phyloP scores from a whole-genome alignment of 768 basidiomycete genomes.

The Tricholoma sp. region DNA sequence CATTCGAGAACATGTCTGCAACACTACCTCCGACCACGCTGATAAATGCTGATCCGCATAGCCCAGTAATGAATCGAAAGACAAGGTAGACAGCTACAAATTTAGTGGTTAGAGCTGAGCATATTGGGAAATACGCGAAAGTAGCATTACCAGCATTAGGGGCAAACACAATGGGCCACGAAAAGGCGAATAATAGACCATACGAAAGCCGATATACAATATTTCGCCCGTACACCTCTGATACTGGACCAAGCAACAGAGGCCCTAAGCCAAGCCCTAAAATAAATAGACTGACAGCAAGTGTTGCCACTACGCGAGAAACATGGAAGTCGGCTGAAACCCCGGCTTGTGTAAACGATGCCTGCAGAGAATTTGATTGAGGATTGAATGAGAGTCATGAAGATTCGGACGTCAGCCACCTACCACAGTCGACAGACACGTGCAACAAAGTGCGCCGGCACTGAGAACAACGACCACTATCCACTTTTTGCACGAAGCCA shows the following conservation, averaged over 20 bases:
- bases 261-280: constrained; percentile 53
- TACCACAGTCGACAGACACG: constrained; percentile 54
- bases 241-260: constrained; percentile 47
- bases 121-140: not conserved
- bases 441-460: constrained; percentile 42
- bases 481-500: constrained; percentile 43
- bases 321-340: constrained; percentile 47
- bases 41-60: constrained; percentile 50
- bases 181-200: constrained; percentile 52
- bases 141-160: constrained; percentile 50
- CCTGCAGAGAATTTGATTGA: constrained; percentile 26
- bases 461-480: constrained; percentile 40
- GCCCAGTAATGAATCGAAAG: constrained; percentile 50
- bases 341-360: constrained; percentile 58
- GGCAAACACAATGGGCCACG: constrained; percentile 71
- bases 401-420: not conserved
- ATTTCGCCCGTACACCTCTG: constrained; percentile 63
- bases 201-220: constrained; percentile 61
- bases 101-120: not conserved
- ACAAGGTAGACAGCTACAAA: constrained; percentile 53
- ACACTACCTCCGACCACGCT: constrained; percentile 55
- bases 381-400: too few species aligned
- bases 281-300: constrained; percentile 57
- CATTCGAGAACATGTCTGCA: constrained; percentile 53
- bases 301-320: constrained; percentile 40